A percentile compares a stretch with the other conserved stretches of the same genome.
phyloP scores from a whole-genome alignment of 176 grass and related monocot species.

The Paspalum vaginatum region DNA sequence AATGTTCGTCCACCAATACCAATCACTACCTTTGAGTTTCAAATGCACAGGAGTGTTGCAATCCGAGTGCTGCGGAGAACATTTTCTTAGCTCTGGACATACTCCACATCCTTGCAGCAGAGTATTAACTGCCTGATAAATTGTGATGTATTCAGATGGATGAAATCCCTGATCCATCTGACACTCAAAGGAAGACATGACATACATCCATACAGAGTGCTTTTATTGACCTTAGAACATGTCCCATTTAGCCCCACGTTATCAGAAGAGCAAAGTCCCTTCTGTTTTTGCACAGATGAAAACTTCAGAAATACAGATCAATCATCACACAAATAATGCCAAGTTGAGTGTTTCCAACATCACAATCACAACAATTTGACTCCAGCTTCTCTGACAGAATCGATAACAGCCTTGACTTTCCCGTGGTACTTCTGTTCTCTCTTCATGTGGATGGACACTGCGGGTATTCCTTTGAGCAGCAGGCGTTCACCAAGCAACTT shows the following conservation, averaged over 20 bases:
- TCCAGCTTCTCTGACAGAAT: constrained; percentile 74
- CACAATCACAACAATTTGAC: constrained; percentile 73
- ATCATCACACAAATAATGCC: neutral
- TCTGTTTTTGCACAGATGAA: neutral
- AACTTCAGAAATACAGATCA: constrained; percentile 20
- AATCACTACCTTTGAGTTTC: neutral
- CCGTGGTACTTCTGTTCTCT: constrained; percentile 87
- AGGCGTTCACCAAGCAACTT: constrained; percentile 80
- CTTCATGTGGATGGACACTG: constrained; percentile 70
- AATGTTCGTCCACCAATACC: neutral
- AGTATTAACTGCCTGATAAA: neutral
- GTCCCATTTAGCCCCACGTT: neutral
- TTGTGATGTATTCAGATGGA: neutral
- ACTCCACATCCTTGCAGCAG: neutral
- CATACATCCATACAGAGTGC: neutral
- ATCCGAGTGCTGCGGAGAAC: too few relatives aligned
- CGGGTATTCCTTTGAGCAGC: constrained; percentile 78
- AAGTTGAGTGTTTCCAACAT: neutral
- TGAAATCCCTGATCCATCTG: neutral
- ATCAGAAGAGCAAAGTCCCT: neutral
- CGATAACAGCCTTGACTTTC: constrained; percentile 77
- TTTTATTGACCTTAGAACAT: constrained; percentile 38
- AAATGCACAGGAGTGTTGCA: neutral
- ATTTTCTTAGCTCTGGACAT: too few relatives aligned
- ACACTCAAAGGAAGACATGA: too few relatives aligned